Evolutionary conservation across 768 basidiomycete species (phyloP), one percentile per base, ranked within the genome.

Genomic region (Tulasnella sp.): DNA sequence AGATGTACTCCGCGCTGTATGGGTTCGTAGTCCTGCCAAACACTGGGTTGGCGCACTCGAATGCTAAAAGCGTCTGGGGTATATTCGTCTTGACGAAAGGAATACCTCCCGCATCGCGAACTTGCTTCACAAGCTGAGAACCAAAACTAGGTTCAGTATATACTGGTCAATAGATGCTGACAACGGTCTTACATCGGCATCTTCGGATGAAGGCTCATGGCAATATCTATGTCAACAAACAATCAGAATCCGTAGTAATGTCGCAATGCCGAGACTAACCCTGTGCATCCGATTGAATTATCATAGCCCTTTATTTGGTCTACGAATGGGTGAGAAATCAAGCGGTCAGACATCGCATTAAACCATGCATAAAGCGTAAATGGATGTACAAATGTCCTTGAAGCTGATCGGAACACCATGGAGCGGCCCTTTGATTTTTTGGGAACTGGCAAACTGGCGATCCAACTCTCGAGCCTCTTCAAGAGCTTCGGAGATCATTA

Each of bases 391-490:
- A 68, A 78, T 79, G 66, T 92, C 89, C 70, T 92, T 88, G 69
- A 88, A 78, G 67, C 83, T 78, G 63, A 86, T 79, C 5, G 89
- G 90, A 30, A 92, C 80, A 43, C 89, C 89, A 69, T 90, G 89
- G 30, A 92, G 75, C 8, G 80, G 81, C 0, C 88, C 89, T 21
- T 75, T 78, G 51, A 86, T 64, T 61, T 69, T 74, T 53, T 78
- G 77, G 0, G 81, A 84, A 4, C 68, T 64, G 1, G 77, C 73
- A 68, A 83, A 86, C 58, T 88, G 81, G 19, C 72, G 70, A 67
- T 92, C 89, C 3, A 89, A 78, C n/a, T 73, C 75, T 55, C 73
- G 71, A 0, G 86, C 88, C 59, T 78, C 77, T 58, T 76, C 68
- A 30, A 78, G 75, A 7, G 85, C 89, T 63, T 81, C 77, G n/a